Evolutionary conservation across 805 yeast species (phyloP), one percentile per base, ranked within the genome.

Genomic region (Wickerhamiella kazuoi): DNA sequence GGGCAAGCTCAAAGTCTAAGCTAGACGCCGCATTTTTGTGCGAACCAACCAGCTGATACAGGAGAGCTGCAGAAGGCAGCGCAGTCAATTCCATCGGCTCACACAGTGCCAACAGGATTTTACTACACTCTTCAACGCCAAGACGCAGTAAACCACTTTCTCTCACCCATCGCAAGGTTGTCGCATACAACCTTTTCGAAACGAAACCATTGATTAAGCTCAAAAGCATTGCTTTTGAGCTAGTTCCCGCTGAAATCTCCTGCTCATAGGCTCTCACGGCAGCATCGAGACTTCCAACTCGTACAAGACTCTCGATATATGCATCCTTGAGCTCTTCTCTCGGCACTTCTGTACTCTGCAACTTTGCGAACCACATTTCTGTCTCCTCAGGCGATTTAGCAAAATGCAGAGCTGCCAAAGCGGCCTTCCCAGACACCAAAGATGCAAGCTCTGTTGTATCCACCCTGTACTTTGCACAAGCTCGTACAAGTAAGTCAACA

Each of bases 21-120:
- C 21, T 19, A 2, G 30, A 20, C 8, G 34, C 24, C 14, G 42
- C 33, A 3, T 44, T 46, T 5, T 37, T 38, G 18, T 34, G 39
- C 3, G 50, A 41, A 18, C 55, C 52, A 14, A 51, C 36, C 30
- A 29, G 39, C 26, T 52, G 55, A 40, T 37, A 43, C 20, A 48
- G 35, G 14, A 37, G 35, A 1, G 45, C 39, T 4, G 52, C 50
- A 7, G 52, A 39, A 1, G 50, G 46, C 30, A 49, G 34, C 2
- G 14, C 19, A 3, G 43, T 43, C 15, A 21, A 24, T 15, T 30
- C 21, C 13, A 11, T 20, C 17, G 40, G 16, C 34, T 31, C 33
- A 36, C 43, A 40, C 17, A 41, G 26, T 9, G 35, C 31, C 4
- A 13, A 15, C 6, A 41, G 37, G 19, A 35, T n/a, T 14, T 9